A percentile compares a stretch with the other conserved stretches of the same genome.
These are phyloP conservation scores for Ophiobolus disseminans DNA, from an alignment of 2,329 filamentous ascomycete species.

Conservation along the genomic window DNA sequence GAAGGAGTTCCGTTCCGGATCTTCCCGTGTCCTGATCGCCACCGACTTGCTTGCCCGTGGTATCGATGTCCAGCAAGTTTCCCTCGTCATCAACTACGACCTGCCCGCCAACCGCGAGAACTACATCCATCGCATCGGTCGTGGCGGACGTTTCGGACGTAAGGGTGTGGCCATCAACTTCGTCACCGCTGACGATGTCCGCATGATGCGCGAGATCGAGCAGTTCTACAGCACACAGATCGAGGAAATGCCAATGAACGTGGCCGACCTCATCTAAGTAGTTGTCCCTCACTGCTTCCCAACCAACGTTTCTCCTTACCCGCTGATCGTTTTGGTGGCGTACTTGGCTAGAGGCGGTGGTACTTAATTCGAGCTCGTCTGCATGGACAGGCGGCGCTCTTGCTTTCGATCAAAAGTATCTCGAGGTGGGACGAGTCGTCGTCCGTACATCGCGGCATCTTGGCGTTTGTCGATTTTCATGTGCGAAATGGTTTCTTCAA, in stretches of 20 bases:
- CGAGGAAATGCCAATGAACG: constrained; percentile 99
- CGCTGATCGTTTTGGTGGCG: constrained; percentile 32
- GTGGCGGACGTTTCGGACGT: constrained; percentile 98
- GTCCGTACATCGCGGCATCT: constrained; percentile 48
- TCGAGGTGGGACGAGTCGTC: constrained; percentile 41
- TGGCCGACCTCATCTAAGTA: constrained; percentile 61
- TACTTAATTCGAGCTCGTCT: constrained; percentile 43
- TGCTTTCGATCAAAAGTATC: constrained; percentile 45
- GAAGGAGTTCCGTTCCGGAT: constrained; percentile 99
- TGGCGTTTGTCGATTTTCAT: constrained; percentile 51
- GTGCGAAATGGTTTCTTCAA: constrained; percentile 49
- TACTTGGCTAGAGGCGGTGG: constrained; percentile 34
- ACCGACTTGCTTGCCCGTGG: constrained; percentile 97
- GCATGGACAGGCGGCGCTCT: constrained; percentile 39
- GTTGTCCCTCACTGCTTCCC: constrained; percentile 31
- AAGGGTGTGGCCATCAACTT: constrained; percentile 99
- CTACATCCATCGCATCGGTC: constrained; percentile 99
- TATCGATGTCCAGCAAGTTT: constrained; percentile 99
- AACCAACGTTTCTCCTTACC: constrained; percentile 34
- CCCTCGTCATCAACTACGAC: constrained; percentile 99
- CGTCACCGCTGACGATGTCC: constrained; percentile 97
- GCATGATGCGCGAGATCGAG: constrained; percentile 99
- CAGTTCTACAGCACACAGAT: constrained; percentile 99
- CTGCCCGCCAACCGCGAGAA: constrained; percentile 98
- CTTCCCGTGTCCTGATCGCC: constrained; percentile 97